phyloP scores from a whole-genome alignment of 129 eudicot species.

The Chrysanthemum makinoi region DNA sequence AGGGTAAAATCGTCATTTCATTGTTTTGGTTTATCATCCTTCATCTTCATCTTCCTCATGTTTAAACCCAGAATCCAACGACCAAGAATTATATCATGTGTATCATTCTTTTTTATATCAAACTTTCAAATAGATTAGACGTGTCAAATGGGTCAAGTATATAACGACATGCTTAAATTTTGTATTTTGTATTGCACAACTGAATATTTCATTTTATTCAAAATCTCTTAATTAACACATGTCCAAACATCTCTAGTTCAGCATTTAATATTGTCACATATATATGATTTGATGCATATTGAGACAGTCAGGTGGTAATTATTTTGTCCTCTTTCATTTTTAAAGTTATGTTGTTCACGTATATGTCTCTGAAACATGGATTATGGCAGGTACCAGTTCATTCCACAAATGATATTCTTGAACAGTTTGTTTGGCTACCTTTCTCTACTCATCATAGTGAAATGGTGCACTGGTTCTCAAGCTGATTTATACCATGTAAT shows the following conservation, averaged over 20 bases:
- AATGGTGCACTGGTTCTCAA: constrained; percentile 89
- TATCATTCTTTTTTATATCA: no score
- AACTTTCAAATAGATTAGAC: no score
- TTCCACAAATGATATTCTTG: constrained; percentile 86
- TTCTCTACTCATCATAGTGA: constrained; percentile 75
- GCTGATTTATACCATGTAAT: constrained; percentile 86
- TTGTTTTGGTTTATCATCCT: no score
- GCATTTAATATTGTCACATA: neutral
- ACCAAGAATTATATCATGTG: no score
- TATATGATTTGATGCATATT: neutral
- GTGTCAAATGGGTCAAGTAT: no score
- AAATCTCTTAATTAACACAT: no score
- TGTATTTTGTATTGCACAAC: no score
- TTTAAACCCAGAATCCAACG: no score
- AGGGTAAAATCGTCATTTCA: no score
- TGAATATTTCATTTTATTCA: no score
- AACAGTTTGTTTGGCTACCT: constrained; percentile 90
- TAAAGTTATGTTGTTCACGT: neutral
- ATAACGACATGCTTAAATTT: no score
- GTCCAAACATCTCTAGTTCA: neutral
- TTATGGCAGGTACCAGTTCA: constrained; percentile 70
- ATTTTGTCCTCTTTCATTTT: neutral
- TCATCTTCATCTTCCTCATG: no score
- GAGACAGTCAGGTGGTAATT: neutral
- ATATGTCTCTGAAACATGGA: neutral